Base-by-base conservation (phyloP, 805 yeast genomes). In the Maudiozyma serrabonitensis region DNA sequence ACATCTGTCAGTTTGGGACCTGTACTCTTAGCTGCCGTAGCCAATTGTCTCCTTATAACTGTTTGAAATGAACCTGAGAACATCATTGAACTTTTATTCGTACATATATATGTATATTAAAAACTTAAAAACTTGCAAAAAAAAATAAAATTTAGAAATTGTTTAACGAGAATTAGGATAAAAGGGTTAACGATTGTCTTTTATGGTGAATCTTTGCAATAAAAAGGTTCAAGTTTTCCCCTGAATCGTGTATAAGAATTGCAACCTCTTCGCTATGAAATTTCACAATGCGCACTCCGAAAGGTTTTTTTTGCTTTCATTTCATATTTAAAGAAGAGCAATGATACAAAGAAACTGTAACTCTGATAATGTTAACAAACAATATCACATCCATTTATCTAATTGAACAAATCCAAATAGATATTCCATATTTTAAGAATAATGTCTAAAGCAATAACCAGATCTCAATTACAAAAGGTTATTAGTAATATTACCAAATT, bases 401-500 rank as follows among this genome's bases (percentile, higher is more conserved):
- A 21, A 21, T 21, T 21, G 23, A 21, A n/a, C n/a, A n/a, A n/a
- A n/a, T n/a, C n/a, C 11, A 38, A 4, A 18, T 38, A 38, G 32
- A 3, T 19, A 43, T 2, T 11, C 32, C 32, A 8, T 4, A 8
- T 6, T 28, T 28, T 8, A 3, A 6, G 6, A 28, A 28, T 11
- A 28, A 58, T 63, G 64, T 57, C 56, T 25, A 56, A 46, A 52
- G 60, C 64, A 11, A 32, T 62, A n/a, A 43, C 57, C 8, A 59
- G 56, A 46, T 41, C 52, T 16, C 64, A 60, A 54, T 69, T 84
- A 26, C 74, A 74, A 48, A 63, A 67, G 41, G 73, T 80, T 1
- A 70, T 83, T 7, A 62, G 67, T 8, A 66, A 66, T 0, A 81
- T 91, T 51, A 87, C 88, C 61, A 80, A 77, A 54, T 69, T 81